Conservation (phyloP, 2,329 filamentous ascomycete genomes). For the Tolypocladium ophioglossoides region DNA sequence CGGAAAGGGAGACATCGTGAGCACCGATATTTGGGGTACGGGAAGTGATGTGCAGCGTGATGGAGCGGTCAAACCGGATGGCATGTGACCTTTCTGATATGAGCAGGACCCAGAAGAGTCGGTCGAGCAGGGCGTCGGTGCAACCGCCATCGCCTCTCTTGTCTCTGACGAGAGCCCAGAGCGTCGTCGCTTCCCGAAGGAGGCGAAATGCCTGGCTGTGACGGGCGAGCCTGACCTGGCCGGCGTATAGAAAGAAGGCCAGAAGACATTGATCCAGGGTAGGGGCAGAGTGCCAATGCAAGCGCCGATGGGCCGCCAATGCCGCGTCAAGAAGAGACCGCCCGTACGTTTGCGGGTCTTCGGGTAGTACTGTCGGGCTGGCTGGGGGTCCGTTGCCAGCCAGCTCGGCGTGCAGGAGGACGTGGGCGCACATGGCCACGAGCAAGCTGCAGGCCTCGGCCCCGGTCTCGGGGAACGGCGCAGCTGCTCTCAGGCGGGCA, state of each 20-base stretch:
- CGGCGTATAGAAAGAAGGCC: conserved; percentile 33
- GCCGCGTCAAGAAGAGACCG: conserved; percentile 26
- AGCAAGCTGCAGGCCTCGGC: conserved; percentile 26
- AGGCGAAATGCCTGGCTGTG: conserved; percentile 33
- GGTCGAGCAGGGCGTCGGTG: conserved; percentile 16
- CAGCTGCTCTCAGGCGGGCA: conserved; percentile 14
- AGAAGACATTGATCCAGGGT: conserved; percentile 28
- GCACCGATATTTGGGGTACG: conserved; percentile 21
- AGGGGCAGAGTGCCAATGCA: conserved; percentile 22
- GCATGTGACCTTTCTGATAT: conserved; percentile 33
- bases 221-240: conserved; percentile 29
- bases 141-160: conserved; percentile 13
- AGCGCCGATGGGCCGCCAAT: conserved; percentile 20
- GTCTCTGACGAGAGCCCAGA: conserved; percentile 23
- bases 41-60: conserved; percentile 30
- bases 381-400: conserved; percentile 13
- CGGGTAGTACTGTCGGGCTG: conserved; percentile 24
- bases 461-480: conserved; percentile 12
- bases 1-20: conserved; percentile 18
- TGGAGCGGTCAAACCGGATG: conserved; percentile 31
- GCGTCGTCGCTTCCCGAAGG: conserved; percentile 30
- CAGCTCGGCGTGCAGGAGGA: conserved; percentile 30
- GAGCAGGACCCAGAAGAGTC: conserved; percentile 33
- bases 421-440: conserved; percentile 28
- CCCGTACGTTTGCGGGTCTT: conserved; percentile 16